Base-by-base conservation (phyloP, 2,329 filamentous ascomycete genomes). In the Arthrobotrys pseudoclavata region DNA sequence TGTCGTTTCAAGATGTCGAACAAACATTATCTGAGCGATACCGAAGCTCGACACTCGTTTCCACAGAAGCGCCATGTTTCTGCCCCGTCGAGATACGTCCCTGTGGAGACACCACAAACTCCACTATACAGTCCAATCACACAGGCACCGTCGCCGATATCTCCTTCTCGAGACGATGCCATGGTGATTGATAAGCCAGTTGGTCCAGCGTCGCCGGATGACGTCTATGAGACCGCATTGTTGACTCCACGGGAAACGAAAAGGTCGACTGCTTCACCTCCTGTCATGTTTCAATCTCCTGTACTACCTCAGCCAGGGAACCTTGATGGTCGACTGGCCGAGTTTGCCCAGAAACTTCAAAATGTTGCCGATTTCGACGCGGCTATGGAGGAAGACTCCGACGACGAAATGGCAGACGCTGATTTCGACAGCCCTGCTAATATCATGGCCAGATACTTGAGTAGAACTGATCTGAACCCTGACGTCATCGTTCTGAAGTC, bases 191-290 rank as follows among this genome's bases (percentile, higher is more conserved):
- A 77, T 60, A 71, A 77, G 53, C 67, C 67, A 20, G 45, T 67
- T 2, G 53, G 45, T 15, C 50, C 40, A 31, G 52, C 61, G 31
- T 67, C 74, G 34, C 61, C 61, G 60, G 67, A 53, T 68, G 74
- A 77, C 50, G 37, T 61, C 52, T 77, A 67, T 31, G 74, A 77
- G 37, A 37, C 61, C 18, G 67, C 74, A 50, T 62, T 77, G 40
- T 57, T 77, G 74, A 77, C 74, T 29, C 74, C 74, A 22, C 74
- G 68, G 61, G 74, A 77, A 77, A 77, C 74, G 5, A 77, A 77
- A 37, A 71, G 74, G 53, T 71, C 74, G 24, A 77, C 74, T 7
- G 74, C 60, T 53, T 77, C 74, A 4, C 74, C 74, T 63, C 74
- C 74, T 29, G 74, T 40, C 34, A 77, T 71, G 42, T 77, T 77